Conservation (phyloP, 192 early-diverging fungal genomes). For the Radiomyces spectabilis region DNA sequence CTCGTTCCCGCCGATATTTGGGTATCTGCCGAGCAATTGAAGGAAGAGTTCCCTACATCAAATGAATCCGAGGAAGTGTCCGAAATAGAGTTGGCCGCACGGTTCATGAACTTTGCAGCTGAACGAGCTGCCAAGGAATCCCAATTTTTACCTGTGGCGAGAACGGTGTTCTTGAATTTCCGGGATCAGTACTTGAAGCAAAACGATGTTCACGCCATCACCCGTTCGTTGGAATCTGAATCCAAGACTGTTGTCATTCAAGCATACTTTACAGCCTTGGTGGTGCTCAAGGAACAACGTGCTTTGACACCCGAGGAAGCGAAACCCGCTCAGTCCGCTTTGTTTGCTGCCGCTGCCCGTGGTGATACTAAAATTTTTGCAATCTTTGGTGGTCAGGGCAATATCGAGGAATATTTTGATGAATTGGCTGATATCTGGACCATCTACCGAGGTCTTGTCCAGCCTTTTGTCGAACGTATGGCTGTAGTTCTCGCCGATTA, state of each 20-base stretch:
- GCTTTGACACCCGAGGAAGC: constrained; percentile 29
- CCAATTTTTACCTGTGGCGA: constrained; percentile 64
- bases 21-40: constrained; percentile 81
- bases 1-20: constrained; percentile 78
- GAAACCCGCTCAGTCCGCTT: constrained; percentile 47
- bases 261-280: constrained; percentile 73
- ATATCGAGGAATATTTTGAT: constrained; percentile 90
- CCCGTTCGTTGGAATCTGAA: constrained; percentile 43
- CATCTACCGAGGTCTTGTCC: constrained; percentile 72
- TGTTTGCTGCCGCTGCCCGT: constrained; percentile 56
- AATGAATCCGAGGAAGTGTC: constrained; percentile 51
- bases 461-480: constrained; percentile 72
- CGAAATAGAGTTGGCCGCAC: constrained; percentile 63
- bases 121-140: constrained; percentile 28
- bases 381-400: constrained; percentile 95
- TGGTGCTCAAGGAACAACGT: constrained; percentile 44
- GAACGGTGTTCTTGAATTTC: constrained; percentile 69
- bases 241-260: constrained; percentile 55
- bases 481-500: constrained; percentile 56
- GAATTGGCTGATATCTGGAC: constrained; percentile 75
- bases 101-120: constrained; percentile 62
- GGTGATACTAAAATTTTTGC: constrained; percentile 65
- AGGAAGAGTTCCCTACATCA: constrained; percentile 58
- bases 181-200: constrained; percentile 62
- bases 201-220: constrained; percentile 81